These are phyloP conservation scores for Hypomontagnella monticulosa DNA, from an alignment of 495 filamentous ascomycete genomes.

Conservation along the genomic window DNA sequence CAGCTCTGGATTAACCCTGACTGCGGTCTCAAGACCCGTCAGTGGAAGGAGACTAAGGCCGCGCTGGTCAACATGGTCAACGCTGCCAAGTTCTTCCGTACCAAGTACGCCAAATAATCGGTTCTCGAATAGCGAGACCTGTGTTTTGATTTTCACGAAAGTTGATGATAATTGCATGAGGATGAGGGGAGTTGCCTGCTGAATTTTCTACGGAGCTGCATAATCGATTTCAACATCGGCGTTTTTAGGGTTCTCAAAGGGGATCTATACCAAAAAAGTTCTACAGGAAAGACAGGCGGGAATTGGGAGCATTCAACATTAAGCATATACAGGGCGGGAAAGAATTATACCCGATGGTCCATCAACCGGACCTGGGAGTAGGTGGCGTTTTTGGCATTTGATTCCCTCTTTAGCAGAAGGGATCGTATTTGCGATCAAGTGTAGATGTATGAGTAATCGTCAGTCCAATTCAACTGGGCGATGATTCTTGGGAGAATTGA, in stretches of 20 bases:
- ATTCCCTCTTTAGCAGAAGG: slow-evolving; percentile 34
- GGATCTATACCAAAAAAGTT: slow-evolving; percentile 48
- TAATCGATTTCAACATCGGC: slow-evolving; percentile 62
- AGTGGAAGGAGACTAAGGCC: slow-evolving; percentile 96
- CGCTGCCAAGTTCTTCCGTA: slow-evolving; percentile 94
- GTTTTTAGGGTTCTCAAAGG: slow-evolving; percentile 54
- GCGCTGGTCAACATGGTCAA: slow-evolving; percentile 92
- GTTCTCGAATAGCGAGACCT: slow-evolving; percentile 17
- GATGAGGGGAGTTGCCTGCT: slow-evolving; percentile 36
- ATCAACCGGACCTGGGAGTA: slow-evolving; percentile 58
- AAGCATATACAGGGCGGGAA: slow-evolving; percentile 46
- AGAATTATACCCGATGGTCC: slow-evolving; percentile 49
- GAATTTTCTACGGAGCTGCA: slow-evolving; percentile 41
- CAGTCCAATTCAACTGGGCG: slow-evolving; percentile 39
- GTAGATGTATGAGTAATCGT: slow-evolving; percentile 29
- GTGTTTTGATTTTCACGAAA: slow-evolving; percentile 32
- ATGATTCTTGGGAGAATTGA: slow-evolving; percentile 29
- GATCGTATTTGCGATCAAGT: slow-evolving; percentile 30
- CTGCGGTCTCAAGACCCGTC: slow-evolving; percentile 97
- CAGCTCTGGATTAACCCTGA: slow-evolving; percentile 99
- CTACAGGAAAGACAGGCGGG: slow-evolving; percentile 47
- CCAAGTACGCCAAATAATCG: slow-evolving; percentile 74
- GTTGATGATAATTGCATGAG: slow-evolving; percentile 45
- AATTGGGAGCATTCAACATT: slow-evolving; percentile 49
- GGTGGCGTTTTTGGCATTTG: slow-evolving; percentile 44